Evolutionary conservation across 106 monocot genomes (phyloP), one percentile per base, ranked within the genome.

Genomic region (Dendrobium chrysotoxum): DNA sequence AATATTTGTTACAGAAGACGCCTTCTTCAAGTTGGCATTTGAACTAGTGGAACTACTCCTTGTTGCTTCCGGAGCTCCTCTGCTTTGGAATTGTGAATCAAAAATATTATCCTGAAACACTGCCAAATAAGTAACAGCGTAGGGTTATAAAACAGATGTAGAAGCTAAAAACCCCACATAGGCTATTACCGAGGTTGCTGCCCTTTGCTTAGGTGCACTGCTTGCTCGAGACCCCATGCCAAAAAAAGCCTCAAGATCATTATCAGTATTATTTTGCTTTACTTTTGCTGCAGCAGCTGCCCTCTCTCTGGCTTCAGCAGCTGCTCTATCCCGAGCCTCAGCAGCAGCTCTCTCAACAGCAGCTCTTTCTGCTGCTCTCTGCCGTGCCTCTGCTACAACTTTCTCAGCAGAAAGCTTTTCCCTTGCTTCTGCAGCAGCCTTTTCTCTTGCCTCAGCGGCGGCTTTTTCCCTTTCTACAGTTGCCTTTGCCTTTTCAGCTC

Each of bases 231-330:
- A 41, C 61, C 88, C 87, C 93, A 87, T 90, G 58, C 91, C 84
- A 78, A 98, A 98, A 77, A 98, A 91, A 0, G 91, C 88, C 21
- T 98, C 95, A 39, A 95, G 91, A 86, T 98, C 95, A 91, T 89
- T 86, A 58, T 93, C 93, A 76, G 85, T 82, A 72, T 79, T 87
- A 26, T 85, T 75, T 41, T 82, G 90, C 80, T 86, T 91, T 83
- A 90, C 92, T 67, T 84, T 86, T 77, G 87, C 86, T 65, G 83
- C 75, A 26, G 80, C 87, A 74, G 86, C 86, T 28, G 85, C 87
- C 79, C 77, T 83, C 71, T 78, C 77, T 58, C 73, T 76, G 18
- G 86, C 90, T 45, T 79, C 84, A 45, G 91, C 90, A 75, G 87
- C 89, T 53, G 91, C 88, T 76, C 86, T 92, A 55, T 89, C 89